A percentile compares a stretch with the other conserved stretches of the same genome.
Conservation (phyloP, 2,329 filamentous ascomycete species). For the Epichloe amarillans region DNA sequence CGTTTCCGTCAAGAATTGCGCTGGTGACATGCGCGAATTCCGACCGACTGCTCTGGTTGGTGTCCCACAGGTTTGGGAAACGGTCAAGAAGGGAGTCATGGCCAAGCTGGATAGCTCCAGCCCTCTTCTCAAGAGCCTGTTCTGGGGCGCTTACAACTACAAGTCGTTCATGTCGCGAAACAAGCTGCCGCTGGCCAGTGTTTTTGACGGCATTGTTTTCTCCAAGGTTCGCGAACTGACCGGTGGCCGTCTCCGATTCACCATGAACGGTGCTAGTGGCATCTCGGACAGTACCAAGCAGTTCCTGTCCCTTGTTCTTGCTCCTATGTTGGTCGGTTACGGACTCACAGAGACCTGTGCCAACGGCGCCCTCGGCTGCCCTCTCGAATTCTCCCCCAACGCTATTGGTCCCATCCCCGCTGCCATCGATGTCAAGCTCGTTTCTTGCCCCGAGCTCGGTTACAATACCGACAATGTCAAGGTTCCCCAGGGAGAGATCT, state of each 20-base stretch:
- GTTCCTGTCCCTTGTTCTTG: conserved; percentile 84
- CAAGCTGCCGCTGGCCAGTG: conserved; percentile 49
- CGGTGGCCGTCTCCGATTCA: conserved; percentile 75
- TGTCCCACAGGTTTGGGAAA: conserved; percentile 95
- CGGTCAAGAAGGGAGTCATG: conserved; percentile 87
- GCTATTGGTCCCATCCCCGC: conserved; percentile 68
- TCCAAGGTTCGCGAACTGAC: conserved; percentile 84
- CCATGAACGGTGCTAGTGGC: conserved; percentile 88
- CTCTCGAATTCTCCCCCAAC: conserved; percentile 66
- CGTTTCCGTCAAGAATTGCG: conserved; percentile 72
- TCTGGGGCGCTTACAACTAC: conserved; percentile 51
- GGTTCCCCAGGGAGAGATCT: conserved; percentile 84
- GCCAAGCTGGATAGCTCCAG: conserved; percentile 61
- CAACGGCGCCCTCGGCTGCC: conserved; percentile 71
- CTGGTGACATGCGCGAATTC: conserved; percentile 87
- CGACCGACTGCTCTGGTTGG: conserved; percentile 81
- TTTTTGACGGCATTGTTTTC: conserved; percentile 79
- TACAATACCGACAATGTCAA: conserved; percentile 57
- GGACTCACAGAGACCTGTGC: conserved; percentile 88
- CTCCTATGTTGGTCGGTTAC: conserved; percentile 89
- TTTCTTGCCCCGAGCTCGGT: conserved; percentile 78
- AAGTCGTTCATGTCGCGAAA: conserved; percentile 45
- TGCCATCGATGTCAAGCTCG: conserved; percentile 77
- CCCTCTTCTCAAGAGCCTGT: conserved; percentile 60
- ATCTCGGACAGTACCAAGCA: conserved; percentile 76